Base-by-base conservation (phyloP, 1,284 basidiomycete genomes). In the Pseudozyma hubeiensis region DNA sequence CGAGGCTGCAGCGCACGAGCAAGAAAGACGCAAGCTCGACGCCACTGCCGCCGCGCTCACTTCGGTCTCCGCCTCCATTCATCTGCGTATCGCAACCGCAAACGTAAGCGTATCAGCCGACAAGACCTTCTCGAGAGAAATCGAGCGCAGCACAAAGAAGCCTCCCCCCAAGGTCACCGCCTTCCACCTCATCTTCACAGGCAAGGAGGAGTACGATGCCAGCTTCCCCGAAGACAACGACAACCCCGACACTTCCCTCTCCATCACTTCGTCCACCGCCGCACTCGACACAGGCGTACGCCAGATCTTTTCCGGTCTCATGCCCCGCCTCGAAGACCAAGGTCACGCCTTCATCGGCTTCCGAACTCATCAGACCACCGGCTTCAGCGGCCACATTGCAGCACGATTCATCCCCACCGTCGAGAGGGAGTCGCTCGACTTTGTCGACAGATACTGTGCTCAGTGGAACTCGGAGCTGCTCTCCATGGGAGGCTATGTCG, bases 341-440 rank as follows among this genome's bases (percentile, higher is more conserved):
- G 84, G 84, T 4, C 70, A 84, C 34, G 82, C 86, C 44, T 85
- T 84, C 47, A 85, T 86, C 54, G 85, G 85, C 11, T 85, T 84
- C 77, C 78, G 81, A 17, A 95, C 93, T 7, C 91, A 89, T 24
- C 96, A 99, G 85, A 97, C 94, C 7, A 97, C 94, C 3, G 93
- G 94, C 50, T 90, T 97, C 46, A 93, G 92, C 4, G 94, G 94
- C 0, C 93, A 96, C 79, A 90, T 98, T 85, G 90, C 93, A 2
- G 91, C 93, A 2, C 88, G 94, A 8, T 98, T 98, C 83, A 97
- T 99, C 64, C 94, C 94, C 0, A 99, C 96, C 0, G 96, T 99
- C 3, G 96, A 99, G 85, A 89, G 96, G 71, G 96, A 99, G 85
- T 93, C 92, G 0, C 91, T 97, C 70, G 94, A 97, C 85, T 84